Evolutionary conservation across 2,329 filamentous ascomycete genomes (phyloP), one percentile per base, ranked within the genome.

Genomic region (Tolypocladium album): DNA sequence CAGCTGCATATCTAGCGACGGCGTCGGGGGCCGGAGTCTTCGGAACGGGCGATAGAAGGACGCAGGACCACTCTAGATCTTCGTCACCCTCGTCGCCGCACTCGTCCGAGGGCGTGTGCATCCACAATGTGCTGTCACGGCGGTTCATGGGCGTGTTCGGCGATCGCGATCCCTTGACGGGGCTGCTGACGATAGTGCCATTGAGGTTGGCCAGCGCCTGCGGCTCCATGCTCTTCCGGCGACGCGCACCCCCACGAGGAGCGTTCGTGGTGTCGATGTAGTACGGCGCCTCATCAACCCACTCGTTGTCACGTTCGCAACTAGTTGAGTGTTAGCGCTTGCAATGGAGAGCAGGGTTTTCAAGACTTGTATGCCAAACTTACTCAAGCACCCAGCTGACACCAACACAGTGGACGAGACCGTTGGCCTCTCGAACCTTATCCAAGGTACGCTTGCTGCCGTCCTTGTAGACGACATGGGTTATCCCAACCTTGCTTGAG

Each of bases 391-490:
- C 88, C 90, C 91, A 96, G 64, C 86, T 87, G 55, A 95, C 88
- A 57, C 91, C 91, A 59, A 96, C 90, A 74, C 91, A 95, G 66
- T 90, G 86, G 43, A 96, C 89, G 38, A 89, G 79, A 7, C 90
- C 90, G 17, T 83, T 81, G 45, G 84, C 86, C 66, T 88, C 82
- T 60, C 85, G 81, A 8, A 93, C 88, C 74, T 92, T 95, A 69
- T 95, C 88, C 64, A 96, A 74, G 0, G 91, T 96, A 34, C 87
- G 81, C 68, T 88, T 87, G 50, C 86, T 86, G 55, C 92, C 92
- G 68, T 96, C 92, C 72, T 96, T 96, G 78, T 87, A 96, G 8
- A 96, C 85, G 9, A 96, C 89, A 69, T 96, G 92, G 0, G 91
- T 96, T 67, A 96, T 90, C 6, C 87, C 88, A 61, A 90, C 77